phyloP scores from a whole-genome alignment of 768 basidiomycete species.

The Pisolithus tinctorius region DNA sequence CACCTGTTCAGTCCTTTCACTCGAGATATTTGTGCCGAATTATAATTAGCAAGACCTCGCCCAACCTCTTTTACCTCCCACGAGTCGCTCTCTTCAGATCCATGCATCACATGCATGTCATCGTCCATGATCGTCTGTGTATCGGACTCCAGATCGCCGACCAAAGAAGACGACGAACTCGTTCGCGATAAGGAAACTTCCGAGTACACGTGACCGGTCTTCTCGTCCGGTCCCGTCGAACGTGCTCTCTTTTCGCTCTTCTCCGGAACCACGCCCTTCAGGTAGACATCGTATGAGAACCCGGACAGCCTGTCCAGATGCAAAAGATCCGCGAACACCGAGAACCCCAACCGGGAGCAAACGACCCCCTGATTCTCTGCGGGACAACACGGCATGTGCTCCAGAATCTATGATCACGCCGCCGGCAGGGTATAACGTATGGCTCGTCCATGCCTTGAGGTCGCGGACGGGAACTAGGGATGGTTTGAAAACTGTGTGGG shows the following conservation, averaged over 20 bases:
- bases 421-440: conserved; percentile 87
- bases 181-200: conserved; percentile 38
- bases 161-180: conserved; percentile 28
- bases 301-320: conserved; percentile 89
- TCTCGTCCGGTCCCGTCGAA: conserved; percentile 31
- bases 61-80: conserved; percentile 88
- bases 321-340: conserved; percentile 82
- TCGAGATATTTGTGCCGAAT: conserved; percentile 82
- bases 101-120: conserved; percentile 21
- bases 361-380: conserved; percentile 83
- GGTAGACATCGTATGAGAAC: conserved; percentile 52
- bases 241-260: conserved; percentile 12
- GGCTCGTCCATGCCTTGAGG: conserved; percentile 94
- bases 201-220: conserved; percentile 28
- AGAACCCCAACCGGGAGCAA: conserved; percentile 90
- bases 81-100: conserved; percentile 37
- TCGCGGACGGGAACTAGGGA: conserved; percentile 68
- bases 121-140: conserved; percentile 25
- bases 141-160: conserved; percentile 20
- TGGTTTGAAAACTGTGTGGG: conserved; percentile 85
- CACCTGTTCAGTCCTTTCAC: conserved; percentile 92
- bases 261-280: conserved; percentile 16
- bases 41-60: conserved; percentile 92
- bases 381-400: conserved; percentile 79
- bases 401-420: conserved; percentile 85